Conservation (phyloP, 2,329 filamentous ascomycete genomes). For the Sphaerulina musiva region DNA sequence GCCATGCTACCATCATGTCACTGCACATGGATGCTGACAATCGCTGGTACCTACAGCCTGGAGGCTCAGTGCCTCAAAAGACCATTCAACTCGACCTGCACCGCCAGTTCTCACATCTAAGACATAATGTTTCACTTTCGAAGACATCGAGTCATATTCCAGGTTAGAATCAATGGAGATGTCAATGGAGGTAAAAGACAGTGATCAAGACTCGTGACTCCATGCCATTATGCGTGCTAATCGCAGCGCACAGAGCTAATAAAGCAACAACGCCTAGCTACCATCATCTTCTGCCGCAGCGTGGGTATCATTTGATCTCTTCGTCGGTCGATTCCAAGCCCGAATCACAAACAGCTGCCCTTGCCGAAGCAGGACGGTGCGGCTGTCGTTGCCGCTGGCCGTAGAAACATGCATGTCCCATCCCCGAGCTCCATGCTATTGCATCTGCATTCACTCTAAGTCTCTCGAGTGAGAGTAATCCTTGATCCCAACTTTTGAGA, state of each 20-base stretch:
- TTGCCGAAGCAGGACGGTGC: slow-evolving; percentile 7
- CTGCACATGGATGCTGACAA: neutral
- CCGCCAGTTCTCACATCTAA: no score
- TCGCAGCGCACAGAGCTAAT: slow-evolving; percentile 6
- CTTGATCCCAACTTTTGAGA: slow-evolving; percentile 13
- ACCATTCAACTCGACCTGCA: no score
- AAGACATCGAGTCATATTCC: no score
- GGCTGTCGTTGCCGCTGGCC: slow-evolving; percentile 11
- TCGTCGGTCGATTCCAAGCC: slow-evolving; percentile 12
- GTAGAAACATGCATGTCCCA: slow-evolving; percentile 14
- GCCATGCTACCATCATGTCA: neutral
- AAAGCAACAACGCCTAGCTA: slow-evolving; percentile 13
- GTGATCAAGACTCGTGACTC: slow-evolving; percentile 2
- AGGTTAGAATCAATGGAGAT: no score
- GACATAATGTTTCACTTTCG: no score
- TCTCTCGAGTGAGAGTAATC: slow-evolving; percentile 16
- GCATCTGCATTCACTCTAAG: slow-evolving; percentile 11
- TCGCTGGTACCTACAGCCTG: no score
- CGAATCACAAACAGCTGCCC: slow-evolving; percentile 14
- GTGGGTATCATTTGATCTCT: slow-evolving; percentile 20
- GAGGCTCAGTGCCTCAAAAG: no score
- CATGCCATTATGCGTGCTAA: slow-evolving; percentile 11
- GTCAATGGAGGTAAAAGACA: neutral
- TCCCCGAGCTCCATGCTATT: slow-evolving; percentile 15
- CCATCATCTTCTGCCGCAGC: slow-evolving; percentile 9